Evolutionary conservation across 208 protist species (phyloP).

Genomic region (Acanthamoeba culbertsoni): DNA sequence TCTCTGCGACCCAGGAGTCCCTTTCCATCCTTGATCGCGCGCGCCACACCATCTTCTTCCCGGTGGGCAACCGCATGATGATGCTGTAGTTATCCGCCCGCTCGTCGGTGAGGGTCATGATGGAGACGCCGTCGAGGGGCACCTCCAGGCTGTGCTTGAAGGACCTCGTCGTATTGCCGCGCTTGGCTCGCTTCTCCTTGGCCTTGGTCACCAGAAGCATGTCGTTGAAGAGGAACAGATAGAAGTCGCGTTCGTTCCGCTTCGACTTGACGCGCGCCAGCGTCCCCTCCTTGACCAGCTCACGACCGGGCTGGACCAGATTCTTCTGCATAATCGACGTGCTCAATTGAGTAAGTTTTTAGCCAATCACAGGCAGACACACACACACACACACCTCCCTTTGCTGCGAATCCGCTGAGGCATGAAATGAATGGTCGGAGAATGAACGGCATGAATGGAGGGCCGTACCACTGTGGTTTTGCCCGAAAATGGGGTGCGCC

Average conservation of each 20-base stretch:
- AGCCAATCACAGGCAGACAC: no score
- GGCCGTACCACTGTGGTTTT: not conserved
- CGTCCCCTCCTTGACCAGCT: not conserved
- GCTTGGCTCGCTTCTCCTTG: not conserved
- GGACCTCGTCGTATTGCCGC: not conserved
- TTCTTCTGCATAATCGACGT: not conserved
- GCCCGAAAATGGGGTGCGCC: not conserved
- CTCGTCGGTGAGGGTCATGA: not conserved
- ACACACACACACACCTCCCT: no score
- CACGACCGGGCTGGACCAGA: not conserved
- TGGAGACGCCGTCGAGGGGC: not conserved
- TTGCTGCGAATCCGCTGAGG: no score
- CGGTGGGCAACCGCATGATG: not conserved
- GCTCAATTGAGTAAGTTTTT: not conserved
- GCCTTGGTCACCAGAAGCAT: not conserved
- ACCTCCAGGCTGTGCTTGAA: not conserved
- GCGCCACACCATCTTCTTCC: not conserved
- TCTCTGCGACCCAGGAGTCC: not conserved
- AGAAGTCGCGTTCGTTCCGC: not conserved
- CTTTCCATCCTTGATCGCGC: not conserved
- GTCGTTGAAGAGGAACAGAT: slow-evolving; percentile 31
- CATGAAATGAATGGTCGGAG: not conserved
- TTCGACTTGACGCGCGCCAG: not conserved
- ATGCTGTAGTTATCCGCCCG: not conserved
- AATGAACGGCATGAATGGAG: not conserved